These are phyloP conservation scores for Candida endomychidarum DNA, from an alignment of 805 yeast genomes.

Conservation along the genomic window DNA sequence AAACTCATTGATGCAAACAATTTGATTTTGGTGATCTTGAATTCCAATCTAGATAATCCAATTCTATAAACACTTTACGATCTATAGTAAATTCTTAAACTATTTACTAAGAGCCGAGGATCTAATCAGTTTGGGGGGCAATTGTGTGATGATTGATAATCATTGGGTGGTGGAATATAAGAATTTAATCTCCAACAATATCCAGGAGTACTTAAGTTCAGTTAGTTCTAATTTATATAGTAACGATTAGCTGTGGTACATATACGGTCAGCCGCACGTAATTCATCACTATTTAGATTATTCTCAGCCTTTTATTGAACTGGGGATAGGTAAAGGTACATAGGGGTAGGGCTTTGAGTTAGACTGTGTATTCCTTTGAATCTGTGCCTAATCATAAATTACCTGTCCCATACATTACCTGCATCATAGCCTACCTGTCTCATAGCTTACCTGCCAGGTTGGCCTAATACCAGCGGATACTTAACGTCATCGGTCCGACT, in stretches of 20 bases:
- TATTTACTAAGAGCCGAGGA: not conserved
- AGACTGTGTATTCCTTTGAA: too few species aligned
- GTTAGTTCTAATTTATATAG: conserved; percentile 1
- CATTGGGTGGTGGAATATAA: not conserved
- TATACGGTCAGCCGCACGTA: too few species aligned
- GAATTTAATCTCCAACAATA: not conserved
- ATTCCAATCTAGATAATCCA: conserved; percentile 1
- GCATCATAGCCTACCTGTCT: too few species aligned
- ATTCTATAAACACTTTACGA: not conserved
- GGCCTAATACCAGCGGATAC: too few species aligned
- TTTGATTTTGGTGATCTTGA: conserved; percentile 5
- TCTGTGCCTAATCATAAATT: too few species aligned
- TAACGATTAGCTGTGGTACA: not conserved
- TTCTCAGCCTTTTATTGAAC: too few species aligned
- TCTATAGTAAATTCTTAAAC: not conserved
- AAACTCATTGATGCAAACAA: conserved; percentile 5
- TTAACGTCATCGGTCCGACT: too few species aligned
- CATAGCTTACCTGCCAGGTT: too few species aligned
- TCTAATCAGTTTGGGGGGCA: not conserved
- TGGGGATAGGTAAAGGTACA: too few species aligned
- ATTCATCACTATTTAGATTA: too few species aligned
- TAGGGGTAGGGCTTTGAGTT: too few species aligned
- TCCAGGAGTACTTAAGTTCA: conserved; percentile 3
- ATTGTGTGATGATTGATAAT: not conserved
- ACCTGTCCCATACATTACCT: too few species aligned